Base-by-base conservation (phyloP, 1,284 basidiomycete species). In the Trametes versicolor region DNA sequence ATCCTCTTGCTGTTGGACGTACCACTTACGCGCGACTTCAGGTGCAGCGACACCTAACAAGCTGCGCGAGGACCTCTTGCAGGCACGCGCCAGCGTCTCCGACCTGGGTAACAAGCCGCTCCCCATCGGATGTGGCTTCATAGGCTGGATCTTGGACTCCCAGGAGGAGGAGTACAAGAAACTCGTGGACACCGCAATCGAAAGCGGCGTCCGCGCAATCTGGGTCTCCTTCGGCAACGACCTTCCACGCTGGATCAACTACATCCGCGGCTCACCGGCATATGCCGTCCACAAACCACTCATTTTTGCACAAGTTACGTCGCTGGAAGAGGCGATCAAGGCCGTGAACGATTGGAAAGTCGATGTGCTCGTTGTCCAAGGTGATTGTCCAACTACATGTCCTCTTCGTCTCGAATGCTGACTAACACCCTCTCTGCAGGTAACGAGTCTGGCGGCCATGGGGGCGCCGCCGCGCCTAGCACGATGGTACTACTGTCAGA, bases 391-490 rank as follows among this genome's bases (percentile, higher is more conserved):
- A 21, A n/a, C 19, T 39, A 2, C n/a, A 45, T 50, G 4, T 12
- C 0, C 21, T 13, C 21, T 15, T 54, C 23, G 10, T 32, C 3
- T 43, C 49, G 25, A 59, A 32, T 48, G 47, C 47, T 48, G 21
- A 55, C 32, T 58, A 32, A 17, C 2, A 27, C 19, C 10, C 57
- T 65, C 48, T 59, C 53, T 65, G 12, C 70, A 93, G 91, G 92
- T 12, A 86, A 81, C 67, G 92, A 94, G 78, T 84, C 90, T 39
- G 92, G 92, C 7, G 92, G 92, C 25, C 92, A 94, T 74, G 92
- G 91, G 9, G 76, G 81, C 45, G 69, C 75, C 53, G 72, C 80
- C 51, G 85, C 89, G 17, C 84, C 86, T 50, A 84, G 91, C 5
- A 78, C 90, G 29, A 75, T 87, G 60, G 83, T 82, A 19, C 79